Percentiles rank a stretch among this genome's conserved stretches.
phyloP scores from a whole-genome alignment of 1,139 yeast genomes.

The Pneumocystis murina region DNA sequence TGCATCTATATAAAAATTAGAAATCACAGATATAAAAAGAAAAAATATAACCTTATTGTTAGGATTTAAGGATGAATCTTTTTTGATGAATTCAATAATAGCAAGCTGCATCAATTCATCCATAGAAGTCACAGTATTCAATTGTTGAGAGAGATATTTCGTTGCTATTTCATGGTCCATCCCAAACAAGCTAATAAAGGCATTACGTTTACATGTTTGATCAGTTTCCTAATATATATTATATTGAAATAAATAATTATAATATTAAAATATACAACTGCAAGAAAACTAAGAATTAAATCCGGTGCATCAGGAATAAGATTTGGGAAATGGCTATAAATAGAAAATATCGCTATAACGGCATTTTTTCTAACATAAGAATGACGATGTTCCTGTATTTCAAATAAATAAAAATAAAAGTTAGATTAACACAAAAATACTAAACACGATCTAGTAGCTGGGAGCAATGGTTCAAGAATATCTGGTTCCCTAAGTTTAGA shows the following conservation, averaged over 20 bases:
- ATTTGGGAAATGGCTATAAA: constrained; percentile 57
- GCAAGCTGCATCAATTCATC: constrained; percentile 82
- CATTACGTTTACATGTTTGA: constrained; percentile 89
- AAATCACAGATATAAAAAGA: constrained; percentile 53
- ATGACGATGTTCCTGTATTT: constrained; percentile 60
- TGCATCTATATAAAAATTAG: constrained; percentile 48
- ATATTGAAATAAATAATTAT: constrained; percentile 31
- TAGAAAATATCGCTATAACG: constrained; percentile 74
- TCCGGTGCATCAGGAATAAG: constrained; percentile 92
- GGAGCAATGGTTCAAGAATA: constrained; percentile 85
- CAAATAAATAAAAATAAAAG: neutral
- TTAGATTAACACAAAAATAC: neutral
- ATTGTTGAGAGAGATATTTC: constrained; percentile 61
- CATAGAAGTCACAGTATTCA: constrained; percentile 45
- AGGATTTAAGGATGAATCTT: constrained; percentile 41
- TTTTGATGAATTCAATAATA: constrained; percentile 79
- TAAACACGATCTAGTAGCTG: constrained; percentile 77
- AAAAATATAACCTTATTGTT: constrained; percentile 27
- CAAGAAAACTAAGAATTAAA: constrained; percentile 22
- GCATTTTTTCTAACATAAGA: constrained; percentile 98
- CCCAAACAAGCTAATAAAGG: constrained; percentile 74
- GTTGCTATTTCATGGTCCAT: constrained; percentile 77
- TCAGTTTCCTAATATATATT: constrained; percentile 75
- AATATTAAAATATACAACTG: neutral
- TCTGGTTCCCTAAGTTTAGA: constrained; percentile 87